A percentile compares a stretch with the other conserved stretches of the same genome.
These are phyloP conservation scores for Suillus sp. DNA, from an alignment of 768 basidiomycete species.

Conservation along the genomic window DNA sequence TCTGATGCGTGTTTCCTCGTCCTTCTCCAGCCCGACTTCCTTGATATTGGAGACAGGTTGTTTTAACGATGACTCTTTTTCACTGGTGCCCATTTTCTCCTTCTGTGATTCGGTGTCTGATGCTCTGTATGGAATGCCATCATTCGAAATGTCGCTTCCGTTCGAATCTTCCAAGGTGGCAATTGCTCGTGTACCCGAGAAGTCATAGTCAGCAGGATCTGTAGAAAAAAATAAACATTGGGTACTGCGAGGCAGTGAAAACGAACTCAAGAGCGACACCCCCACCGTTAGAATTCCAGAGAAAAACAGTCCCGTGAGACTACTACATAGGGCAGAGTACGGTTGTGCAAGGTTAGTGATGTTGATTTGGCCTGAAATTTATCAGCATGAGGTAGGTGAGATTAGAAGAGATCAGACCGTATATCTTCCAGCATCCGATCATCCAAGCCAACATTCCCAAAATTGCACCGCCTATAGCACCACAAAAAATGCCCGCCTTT, in stretches of 20 bases:
- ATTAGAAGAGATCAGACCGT: constrained; percentile 29
- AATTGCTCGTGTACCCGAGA: constrained; percentile 39
- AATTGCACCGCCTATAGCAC: constrained; percentile 42
- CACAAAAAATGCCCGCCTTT: constrained; percentile 40
- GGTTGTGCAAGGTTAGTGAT: constrained; percentile 40
- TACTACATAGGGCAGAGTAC: constrained; percentile 43
- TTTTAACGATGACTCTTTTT: constrained; percentile 4
- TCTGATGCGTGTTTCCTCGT: constrained; percentile 16
- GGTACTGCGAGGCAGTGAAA: neutral
- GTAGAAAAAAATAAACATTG: constrained; percentile 11
- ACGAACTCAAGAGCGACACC: constrained; percentile 38
- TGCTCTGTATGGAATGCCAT: neutral
- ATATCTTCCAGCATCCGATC: constrained; percentile 53
- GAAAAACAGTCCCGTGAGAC: constrained; percentile 39
- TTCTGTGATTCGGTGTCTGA: constrained; percentile 24
- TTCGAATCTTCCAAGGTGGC: constrained; percentile 31
- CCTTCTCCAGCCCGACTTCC: constrained; percentile 3
- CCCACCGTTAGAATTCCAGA: constrained; percentile 39
- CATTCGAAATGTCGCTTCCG: neutral
- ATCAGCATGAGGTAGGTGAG: neutral
- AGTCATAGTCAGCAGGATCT: constrained; percentile 42
- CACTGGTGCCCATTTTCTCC: constrained; percentile 1
- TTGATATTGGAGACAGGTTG: constrained; percentile 1
- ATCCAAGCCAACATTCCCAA: constrained; percentile 53
- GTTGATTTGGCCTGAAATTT: constrained; percentile 35